These are phyloP conservation scores for Pyrrhoderma lamaoense DNA, from an alignment of 1,284 basidiomycete genomes.

Conservation along the genomic window DNA sequence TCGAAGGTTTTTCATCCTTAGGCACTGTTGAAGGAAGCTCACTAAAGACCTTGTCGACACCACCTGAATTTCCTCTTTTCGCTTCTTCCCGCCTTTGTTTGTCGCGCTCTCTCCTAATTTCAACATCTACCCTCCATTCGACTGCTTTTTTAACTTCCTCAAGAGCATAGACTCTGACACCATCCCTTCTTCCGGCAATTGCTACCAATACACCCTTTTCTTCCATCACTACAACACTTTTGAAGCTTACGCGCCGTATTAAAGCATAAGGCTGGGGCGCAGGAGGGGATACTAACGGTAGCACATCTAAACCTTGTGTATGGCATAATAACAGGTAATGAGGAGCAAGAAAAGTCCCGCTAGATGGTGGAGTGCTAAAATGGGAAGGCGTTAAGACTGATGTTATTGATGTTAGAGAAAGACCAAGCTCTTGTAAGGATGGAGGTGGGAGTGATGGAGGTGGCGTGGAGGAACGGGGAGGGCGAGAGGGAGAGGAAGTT, in stretches of 20 bases:
- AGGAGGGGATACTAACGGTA: conserved; percentile 66
- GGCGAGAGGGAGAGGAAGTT: conserved; percentile 41
- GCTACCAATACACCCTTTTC: conserved; percentile 78
- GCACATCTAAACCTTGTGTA: conserved; percentile 71
- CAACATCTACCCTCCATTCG: conserved; percentile 79
- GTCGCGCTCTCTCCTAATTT: conserved; percentile 64
- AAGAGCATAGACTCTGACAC: conserved; percentile 76
- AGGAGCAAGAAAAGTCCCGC: conserved; percentile 68
- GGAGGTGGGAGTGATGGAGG: conserved; percentile 65
- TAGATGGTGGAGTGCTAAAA: conserved; percentile 66
- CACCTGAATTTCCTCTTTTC: conserved; percentile 36
- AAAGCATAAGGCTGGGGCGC: conserved; percentile 69
- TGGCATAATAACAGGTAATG: conserved; percentile 79
- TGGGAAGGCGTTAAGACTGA: conserved; percentile 62
- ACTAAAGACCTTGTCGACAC: conserved; percentile 26
- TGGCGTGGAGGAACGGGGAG: conserved; percentile 50
- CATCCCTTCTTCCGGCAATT: conserved; percentile 74
- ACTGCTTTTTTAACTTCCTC: conserved; percentile 77
- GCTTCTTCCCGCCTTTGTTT: conserved; percentile 55
- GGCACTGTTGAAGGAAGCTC: conserved; percentile 14
- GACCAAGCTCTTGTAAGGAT: conserved; percentile 65
- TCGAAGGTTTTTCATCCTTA: conserved; percentile 7
- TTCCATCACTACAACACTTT: conserved; percentile 82
- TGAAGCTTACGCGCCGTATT: conserved; percentile 71
- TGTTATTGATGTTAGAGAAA: conserved; percentile 60